Evolutionary conservation across 2,329 filamentous ascomycete genomes (phyloP).

Genomic region (Aphanoascus verrucosus): DNA sequence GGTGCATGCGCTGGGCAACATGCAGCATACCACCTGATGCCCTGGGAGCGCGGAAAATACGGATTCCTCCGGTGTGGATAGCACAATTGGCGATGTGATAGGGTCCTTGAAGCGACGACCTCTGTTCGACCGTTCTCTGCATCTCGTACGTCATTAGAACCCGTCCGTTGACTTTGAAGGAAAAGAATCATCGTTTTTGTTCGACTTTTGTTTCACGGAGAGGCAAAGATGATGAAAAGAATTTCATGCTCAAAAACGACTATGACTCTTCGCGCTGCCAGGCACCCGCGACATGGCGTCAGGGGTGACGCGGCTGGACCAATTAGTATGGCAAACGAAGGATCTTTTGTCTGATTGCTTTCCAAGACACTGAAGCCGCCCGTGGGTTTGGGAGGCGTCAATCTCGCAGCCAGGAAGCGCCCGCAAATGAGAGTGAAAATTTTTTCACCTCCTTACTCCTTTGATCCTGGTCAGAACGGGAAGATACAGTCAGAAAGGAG

Average conservation of each 20-base stretch:
- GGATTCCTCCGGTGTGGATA: neutral
- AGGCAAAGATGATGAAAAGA: neutral
- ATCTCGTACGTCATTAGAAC: neutral
- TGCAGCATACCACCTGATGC: neutral
- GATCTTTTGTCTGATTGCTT: neutral
- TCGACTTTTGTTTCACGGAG: neutral
- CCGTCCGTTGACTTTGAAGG: neutral
- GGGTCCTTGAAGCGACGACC: neutral
- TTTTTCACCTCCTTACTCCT: neutral
- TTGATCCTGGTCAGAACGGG: neutral
- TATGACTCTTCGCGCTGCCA: neutral
- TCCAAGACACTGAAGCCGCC: neutral
- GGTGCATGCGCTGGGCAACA: neutral
- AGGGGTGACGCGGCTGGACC: slow-evolving; percentile 6
- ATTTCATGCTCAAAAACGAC: neutral
- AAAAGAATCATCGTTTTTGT: neutral
- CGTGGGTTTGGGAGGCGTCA: neutral
- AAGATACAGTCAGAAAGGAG: neutral
- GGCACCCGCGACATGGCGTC: neutral
- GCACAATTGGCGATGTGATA: neutral
- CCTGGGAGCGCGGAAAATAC: neutral
- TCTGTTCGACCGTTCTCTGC: neutral
- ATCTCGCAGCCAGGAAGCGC: slow-evolving; percentile 5
- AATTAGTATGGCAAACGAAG: neutral
- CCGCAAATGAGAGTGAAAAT: slow-evolving; percentile 7